Percentiles rank a stretch among this genome's conserved stretches.
Conservation (phyloP, 1,139 yeast genomes). For the Zygosaccharomyces pseudobailii region DNA sequence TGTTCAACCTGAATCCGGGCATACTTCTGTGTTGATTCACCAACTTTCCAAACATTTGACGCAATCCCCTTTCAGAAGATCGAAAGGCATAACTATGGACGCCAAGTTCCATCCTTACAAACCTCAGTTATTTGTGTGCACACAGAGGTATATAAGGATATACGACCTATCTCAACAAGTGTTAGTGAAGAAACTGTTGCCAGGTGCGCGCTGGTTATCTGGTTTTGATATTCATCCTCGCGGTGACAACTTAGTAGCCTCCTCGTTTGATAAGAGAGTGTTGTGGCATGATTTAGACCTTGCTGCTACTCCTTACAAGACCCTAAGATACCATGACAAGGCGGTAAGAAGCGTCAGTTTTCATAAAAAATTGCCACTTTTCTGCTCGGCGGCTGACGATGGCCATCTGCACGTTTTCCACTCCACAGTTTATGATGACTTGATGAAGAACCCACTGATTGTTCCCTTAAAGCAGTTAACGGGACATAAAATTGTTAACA, state of each 20-base stretch:
- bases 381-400: constrained; percentile 96
- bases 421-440: constrained; percentile 92
- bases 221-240: constrained; percentile 91
- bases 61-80: constrained; percentile 93
- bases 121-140: constrained; percentile 90
- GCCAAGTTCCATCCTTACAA: constrained; percentile 96
- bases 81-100: constrained; percentile 92
- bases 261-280: constrained; percentile 91
- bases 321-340: constrained; percentile 87
- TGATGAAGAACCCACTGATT: constrained; percentile 89
- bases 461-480: constrained; percentile 93
- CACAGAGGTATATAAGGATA: constrained; percentile 86
- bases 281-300: constrained; percentile 97
- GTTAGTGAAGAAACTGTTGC: constrained; percentile 75
- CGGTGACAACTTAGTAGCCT: constrained; percentile 90
- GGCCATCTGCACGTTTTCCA: constrained; percentile 93
- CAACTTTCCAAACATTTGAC: constrained; percentile 91
- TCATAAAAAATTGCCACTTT: constrained; percentile 86
- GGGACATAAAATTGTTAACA: constrained; percentile 80
- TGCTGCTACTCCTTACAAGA: constrained; percentile 86
- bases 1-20: constrained; percentile 85
- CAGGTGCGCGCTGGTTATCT: constrained; percentile 95
- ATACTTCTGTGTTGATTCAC: constrained; percentile 87
- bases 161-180: constrained; percentile 87
- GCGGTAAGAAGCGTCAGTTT: constrained; percentile 86